Base-by-base conservation (phyloP, 768 basidiomycete species). In the Leccinum arenicola region DNA sequence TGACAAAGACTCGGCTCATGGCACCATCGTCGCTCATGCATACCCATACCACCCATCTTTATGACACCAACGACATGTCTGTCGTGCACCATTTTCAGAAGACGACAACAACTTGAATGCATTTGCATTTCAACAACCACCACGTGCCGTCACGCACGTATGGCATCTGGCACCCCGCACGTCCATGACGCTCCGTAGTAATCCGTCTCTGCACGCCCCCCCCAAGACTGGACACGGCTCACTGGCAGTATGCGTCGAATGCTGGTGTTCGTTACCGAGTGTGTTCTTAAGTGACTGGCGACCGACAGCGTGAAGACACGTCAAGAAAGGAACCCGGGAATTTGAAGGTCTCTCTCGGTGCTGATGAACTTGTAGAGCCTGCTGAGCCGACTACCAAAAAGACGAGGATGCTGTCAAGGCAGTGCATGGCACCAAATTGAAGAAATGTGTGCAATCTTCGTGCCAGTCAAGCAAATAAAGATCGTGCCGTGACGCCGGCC, bases 211-310 rank as follows among this genome's bases (percentile, higher is more conserved):
- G 5, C 98, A 89, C 77, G 89, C 25, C 27, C 27, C 27, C 29
- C 98, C 95, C 29, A 89, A 87, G 68, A 98, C 93, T 0, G 93
- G 97, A 61, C 85, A 29, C 29, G 27, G 27, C 29, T 29, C 29
- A 29, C 29, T 29, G 29, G 98, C 47, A 94, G 27, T 27, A 83
- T 99, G 60, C 91, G 97, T 4, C 93, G 97, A 66, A 82, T 99
- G 23, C 97, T 97, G 0, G 77, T 89, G 0, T 96, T 90, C 70
- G 95, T 87, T 14, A 91, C 91, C 0, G 96, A 99, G 70, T 88
- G 91, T 49, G 83, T 89, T 66, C 81, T 98, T 60, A 96, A 94
- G 70, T 88, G 91, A 3, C 83, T 99, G 21, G 91, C 91, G 1
- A 81, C 87, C 21, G 87, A 97, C 67, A 88, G 93, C 4, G 76